Evolutionary conservation across 805 yeast genomes (phyloP).

Genomic region (Zygoascus biomembranicola): DNA sequence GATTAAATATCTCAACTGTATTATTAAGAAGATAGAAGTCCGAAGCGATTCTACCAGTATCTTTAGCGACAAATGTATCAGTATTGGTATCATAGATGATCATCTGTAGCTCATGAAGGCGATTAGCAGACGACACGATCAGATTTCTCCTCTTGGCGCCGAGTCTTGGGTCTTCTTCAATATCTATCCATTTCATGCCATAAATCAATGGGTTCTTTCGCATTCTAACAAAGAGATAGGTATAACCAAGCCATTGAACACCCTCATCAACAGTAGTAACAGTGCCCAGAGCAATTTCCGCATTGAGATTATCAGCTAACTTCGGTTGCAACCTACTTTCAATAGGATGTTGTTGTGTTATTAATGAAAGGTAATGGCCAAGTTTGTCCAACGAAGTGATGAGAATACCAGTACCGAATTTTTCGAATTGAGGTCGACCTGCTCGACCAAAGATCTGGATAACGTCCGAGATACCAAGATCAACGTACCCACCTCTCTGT

Average conservation of each 20-base stretch:
- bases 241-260: constrained; percentile 95
- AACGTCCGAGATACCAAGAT: constrained; percentile 91
- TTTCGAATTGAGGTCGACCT: constrained; percentile 95
- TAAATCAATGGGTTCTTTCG: constrained; percentile 86
- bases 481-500: constrained; percentile 88
- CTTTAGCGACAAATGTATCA: constrained; percentile 72
- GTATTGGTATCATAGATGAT: constrained; percentile 79
- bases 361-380: constrained; percentile 79
- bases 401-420: constrained; percentile 84
- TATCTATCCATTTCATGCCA: constrained; percentile 82
- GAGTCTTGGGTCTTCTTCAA: constrained; percentile 74
- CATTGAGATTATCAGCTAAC: constrained; percentile 86
- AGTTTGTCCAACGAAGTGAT: constrained; percentile 75
- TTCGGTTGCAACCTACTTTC: constrained; percentile 75
- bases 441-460: constrained; percentile 99
- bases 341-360: constrained; percentile 93
- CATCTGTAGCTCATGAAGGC: constrained; percentile 86
- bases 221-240: constrained; percentile 92
- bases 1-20: constrained; percentile 82
- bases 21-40: constrained; percentile 84
- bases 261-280: constrained; percentile 94
- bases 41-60: constrained; percentile 88
- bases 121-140: constrained; percentile 71
- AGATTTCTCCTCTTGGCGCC: constrained; percentile 65
- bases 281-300: constrained; percentile 92